Percentiles rank a stretch among this genome's conserved stretches.
Conservation (phyloP, 441 rosid genomes). For the Pelargonium myrrhifolium region DNA sequence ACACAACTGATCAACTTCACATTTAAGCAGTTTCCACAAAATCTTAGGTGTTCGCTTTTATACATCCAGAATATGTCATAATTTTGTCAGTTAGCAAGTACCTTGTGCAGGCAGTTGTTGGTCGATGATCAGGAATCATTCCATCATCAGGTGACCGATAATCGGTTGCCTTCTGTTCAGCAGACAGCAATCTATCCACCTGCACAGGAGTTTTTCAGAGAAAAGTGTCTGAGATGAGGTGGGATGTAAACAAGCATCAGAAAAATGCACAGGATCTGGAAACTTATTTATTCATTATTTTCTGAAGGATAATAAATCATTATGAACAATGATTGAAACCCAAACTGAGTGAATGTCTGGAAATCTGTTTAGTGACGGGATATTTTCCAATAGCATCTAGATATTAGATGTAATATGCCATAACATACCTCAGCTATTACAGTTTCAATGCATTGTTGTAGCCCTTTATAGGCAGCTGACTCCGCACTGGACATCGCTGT, state of each 20-base stretch:
- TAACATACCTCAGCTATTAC: constrained; percentile 93
- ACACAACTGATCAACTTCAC: constrained; percentile 10
- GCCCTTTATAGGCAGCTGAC: constrained; percentile 96
- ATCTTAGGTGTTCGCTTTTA: constrained; percentile 11
- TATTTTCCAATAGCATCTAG: constrained; percentile 18
- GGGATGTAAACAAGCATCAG: constrained; percentile 5
- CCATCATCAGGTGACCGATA: constrained; percentile 95
- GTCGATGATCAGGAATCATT: constrained; percentile 89
- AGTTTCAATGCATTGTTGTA: constrained; percentile 97
- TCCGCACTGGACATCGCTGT: constrained; percentile 96
- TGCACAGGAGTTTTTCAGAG: constrained; percentile 24
- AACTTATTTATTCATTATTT: not conserved
- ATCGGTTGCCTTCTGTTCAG: constrained; percentile 92
- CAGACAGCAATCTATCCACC: constrained; percentile 89
- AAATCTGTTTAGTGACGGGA: constrained; percentile 7
- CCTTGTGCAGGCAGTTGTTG: constrained; percentile 97
- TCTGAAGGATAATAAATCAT: not conserved
- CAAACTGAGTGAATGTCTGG: not conserved
- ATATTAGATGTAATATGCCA: constrained; percentile 17
- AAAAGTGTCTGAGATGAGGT: constrained; percentile 11
- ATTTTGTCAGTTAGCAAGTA: constrained; percentile 25
- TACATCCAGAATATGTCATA: constrained; percentile 14
- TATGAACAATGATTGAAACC: not conserved
- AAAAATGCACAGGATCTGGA: constrained; percentile 8
- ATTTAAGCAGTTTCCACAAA: constrained; percentile 17